These are phyloP conservation scores for Ophiocordyceps camponoti-saundersi DNA, from an alignment of 2,329 filamentous ascomycete genomes.

Conservation along the genomic window DNA sequence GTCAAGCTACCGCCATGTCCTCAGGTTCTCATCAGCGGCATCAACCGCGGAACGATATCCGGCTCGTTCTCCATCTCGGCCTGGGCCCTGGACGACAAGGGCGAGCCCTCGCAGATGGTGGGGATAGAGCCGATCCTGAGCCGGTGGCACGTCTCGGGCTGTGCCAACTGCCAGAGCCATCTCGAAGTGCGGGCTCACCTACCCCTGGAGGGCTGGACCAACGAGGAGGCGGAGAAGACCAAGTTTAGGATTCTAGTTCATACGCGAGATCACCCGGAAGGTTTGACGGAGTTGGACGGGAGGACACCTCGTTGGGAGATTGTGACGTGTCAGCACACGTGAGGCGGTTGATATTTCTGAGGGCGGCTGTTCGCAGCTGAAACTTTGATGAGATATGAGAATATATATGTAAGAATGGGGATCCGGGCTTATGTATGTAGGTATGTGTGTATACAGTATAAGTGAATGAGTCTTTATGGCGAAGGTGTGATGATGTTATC, in stretches of 20 bases:
- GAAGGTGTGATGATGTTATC: no score
- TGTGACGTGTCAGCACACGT: not conserved
- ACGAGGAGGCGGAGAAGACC: not conserved
- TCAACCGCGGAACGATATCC: constrained; percentile 6
- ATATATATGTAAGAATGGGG: not conserved
- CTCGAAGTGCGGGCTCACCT: constrained; percentile 5
- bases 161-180: constrained; percentile 10
- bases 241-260: not conserved
- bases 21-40: constrained; percentile 3
- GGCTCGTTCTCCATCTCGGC: constrained; percentile 10
- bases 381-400: not conserved
- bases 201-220: constrained; percentile 1
- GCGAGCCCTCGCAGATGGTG: not conserved
- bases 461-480: no score
- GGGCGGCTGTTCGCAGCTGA: no score
- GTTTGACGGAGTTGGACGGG: not conserved
- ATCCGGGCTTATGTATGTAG: no score
- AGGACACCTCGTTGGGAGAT: constrained; percentile 6
- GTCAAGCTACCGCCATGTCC: not conserved
- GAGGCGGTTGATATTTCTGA: no score
- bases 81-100: constrained; percentile 1
- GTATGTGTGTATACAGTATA: no score
- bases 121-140: constrained; percentile 8
- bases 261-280: not conserved
- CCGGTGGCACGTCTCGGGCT: constrained; percentile 8